These are phyloP conservation scores for Chlamydomonas sp. DNA, from an alignment of 139 green algal genomes.

Conservation along the genomic window DNA sequence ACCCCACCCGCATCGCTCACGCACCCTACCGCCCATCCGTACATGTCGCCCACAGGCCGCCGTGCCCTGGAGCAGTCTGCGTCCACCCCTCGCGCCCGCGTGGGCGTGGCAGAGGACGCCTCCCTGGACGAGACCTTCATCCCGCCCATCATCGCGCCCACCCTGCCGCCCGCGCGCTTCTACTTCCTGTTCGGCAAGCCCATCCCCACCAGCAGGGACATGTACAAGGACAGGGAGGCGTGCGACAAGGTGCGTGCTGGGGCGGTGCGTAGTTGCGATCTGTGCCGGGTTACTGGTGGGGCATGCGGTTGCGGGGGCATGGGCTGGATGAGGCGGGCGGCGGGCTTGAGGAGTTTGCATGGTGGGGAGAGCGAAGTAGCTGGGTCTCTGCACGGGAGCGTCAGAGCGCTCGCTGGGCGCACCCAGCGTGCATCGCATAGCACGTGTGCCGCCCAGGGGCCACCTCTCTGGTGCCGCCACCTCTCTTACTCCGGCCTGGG, in stretches of 20 bases:
- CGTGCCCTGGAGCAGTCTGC: background rate
- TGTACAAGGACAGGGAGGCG: slow-evolving; percentile 62
- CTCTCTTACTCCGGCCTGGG: no score
- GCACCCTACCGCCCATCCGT: background rate
- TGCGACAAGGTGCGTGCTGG: slow-evolving; percentile 42
- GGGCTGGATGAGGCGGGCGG: background rate
- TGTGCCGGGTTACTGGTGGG: background rate
- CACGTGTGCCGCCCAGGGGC: no score
- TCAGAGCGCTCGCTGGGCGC: no score
- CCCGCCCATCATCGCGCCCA: slow-evolving; percentile 70
- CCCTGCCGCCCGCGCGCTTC: slow-evolving; percentile 67
- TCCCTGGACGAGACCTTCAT: slow-evolving; percentile 45
- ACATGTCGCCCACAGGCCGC: background rate
- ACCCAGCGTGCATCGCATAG: no score
- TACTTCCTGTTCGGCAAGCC: slow-evolving; percentile 93
- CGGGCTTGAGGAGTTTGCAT: no score
- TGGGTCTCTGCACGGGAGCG: no score
- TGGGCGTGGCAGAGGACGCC: slow-evolving; percentile 14
- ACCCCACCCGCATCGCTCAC: background rate
- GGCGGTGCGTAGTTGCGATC: background rate
- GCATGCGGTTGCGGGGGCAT: background rate
- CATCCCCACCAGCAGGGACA: slow-evolving; percentile 55
- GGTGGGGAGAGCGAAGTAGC: no score
- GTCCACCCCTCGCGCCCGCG: slow-evolving; percentile 7
- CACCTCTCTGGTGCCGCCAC: no score